phyloP scores from a whole-genome alignment of 2,329 filamentous ascomycete genomes.

The Thermochaetoides dissita region DNA sequence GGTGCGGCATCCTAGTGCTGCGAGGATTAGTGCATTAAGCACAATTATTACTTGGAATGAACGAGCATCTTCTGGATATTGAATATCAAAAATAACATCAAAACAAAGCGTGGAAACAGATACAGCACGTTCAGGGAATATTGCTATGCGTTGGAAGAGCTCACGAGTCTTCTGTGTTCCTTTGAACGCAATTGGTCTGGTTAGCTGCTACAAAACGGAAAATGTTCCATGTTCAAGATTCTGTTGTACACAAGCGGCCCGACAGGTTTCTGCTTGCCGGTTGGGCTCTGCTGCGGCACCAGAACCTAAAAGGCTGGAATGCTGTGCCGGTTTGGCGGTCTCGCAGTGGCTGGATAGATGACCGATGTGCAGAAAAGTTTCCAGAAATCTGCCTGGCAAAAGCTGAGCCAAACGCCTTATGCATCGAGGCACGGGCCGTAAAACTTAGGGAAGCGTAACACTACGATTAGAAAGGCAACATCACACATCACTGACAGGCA shows the following conservation, averaged over 20 bases:
- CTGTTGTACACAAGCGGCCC: not conserved
- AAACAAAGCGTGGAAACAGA: no score
- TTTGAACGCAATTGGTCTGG: not conserved
- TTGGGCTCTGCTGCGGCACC: not conserved
- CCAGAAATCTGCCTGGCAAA: conserved; percentile 1
- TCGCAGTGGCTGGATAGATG: conserved; percentile 3
- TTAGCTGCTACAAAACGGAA: not conserved
- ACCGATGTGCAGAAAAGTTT: conserved; percentile 2
- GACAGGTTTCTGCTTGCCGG: not conserved
- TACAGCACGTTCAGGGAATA: no score
- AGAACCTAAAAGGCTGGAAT: conserved; percentile 2
- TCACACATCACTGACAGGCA: no score
- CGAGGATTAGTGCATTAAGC: no score
- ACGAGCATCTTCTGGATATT: no score
- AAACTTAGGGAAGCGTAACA: conserved; percentile 2
- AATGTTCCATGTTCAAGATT: not conserved
- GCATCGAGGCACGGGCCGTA: conserved; percentile 1
- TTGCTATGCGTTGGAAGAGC: no score
- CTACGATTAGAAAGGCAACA: not conserved
- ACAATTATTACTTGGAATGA: no score
- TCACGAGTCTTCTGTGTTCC: no score
- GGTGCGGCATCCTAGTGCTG: no score
- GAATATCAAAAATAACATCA: no score
- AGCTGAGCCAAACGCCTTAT: not conserved
- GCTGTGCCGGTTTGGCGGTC: conserved; percentile 6